These are phyloP conservation scores for Penicillium riverlandense DNA, from an alignment of 495 filamentous ascomycete species.

Conservation along the genomic window DNA sequence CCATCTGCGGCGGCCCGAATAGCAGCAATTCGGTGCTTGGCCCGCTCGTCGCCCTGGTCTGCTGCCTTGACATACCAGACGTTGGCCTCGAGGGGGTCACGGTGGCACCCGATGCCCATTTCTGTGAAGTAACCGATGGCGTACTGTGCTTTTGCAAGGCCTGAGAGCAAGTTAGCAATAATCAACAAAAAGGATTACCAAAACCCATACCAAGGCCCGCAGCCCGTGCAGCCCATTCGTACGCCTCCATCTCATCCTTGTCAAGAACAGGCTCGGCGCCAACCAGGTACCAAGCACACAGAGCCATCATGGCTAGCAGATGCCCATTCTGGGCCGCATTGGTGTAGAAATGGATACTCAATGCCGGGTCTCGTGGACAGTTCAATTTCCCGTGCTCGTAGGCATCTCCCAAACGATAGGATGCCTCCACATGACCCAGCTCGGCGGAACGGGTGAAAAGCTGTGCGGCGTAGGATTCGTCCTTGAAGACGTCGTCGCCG, in stretches of 20 bases:
- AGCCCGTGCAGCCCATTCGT: constrained; percentile 87
- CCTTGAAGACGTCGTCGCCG: constrained; percentile 86
- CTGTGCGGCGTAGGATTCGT: constrained; percentile 85
- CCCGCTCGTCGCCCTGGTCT: constrained; percentile 83
- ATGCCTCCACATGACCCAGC: constrained; percentile 78
- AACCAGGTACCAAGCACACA: constrained; percentile 98
- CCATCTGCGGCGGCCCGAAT: constrained; percentile 84
- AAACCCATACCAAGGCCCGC: constrained; percentile 67
- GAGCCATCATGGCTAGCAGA: constrained; percentile 92
- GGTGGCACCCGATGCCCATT: constrained; percentile 92
- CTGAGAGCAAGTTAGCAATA: constrained; percentile 36
- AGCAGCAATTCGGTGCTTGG: constrained; percentile 74
- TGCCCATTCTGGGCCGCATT: constrained; percentile 78
- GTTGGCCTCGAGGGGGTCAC: constrained; percentile 90
- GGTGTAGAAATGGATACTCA: constrained; percentile 97
- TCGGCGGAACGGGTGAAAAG: constrained; percentile 92
- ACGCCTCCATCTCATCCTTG: constrained; percentile 93
- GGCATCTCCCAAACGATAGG: constrained; percentile 84
- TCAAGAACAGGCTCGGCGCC: constrained; percentile 89
- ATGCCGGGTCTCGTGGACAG: constrained; percentile 83
- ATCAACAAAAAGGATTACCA: not conserved
- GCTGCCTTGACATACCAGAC: constrained; percentile 98
- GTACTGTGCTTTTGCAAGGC: constrained; percentile 88
- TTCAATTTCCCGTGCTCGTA: constrained; percentile 88
- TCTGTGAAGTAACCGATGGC: constrained; percentile 96